phyloP scores from a whole-genome alignment of 257 asterid genomes.

The Mentha longifolia region DNA sequence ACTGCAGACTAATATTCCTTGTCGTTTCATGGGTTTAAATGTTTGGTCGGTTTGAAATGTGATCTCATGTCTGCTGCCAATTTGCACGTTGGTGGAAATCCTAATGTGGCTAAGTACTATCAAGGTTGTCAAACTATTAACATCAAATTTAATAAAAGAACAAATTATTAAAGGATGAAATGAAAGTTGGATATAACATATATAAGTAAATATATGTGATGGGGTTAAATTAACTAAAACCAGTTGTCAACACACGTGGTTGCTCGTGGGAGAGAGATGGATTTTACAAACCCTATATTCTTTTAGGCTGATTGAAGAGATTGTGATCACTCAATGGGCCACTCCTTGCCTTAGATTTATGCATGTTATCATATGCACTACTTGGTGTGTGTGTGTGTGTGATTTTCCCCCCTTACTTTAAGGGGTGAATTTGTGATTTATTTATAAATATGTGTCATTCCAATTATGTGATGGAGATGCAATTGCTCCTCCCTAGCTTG shows the following conservation, averaged over 20 bases:
- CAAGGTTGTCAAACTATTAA: not conserved
- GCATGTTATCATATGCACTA: constrained; percentile 51
- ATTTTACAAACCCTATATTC: not conserved
- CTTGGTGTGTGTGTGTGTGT: constrained; percentile 23
- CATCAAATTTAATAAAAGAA: not conserved
- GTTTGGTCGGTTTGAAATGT: constrained; percentile 42
- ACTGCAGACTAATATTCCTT: constrained; percentile 23
- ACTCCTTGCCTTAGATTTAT: constrained; percentile 32
- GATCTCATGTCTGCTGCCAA: constrained; percentile 32
- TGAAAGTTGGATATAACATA: not conserved
- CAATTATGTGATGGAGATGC: constrained; percentile 32
- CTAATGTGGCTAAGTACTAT: constrained; percentile 21
- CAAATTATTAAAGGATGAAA: not conserved
- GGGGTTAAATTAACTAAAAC: constrained; percentile 22
- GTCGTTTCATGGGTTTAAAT: constrained; percentile 25
- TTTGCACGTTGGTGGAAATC: constrained; percentile 37
- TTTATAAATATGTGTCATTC: not conserved
- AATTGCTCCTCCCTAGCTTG: not conserved
- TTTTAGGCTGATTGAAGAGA: constrained; percentile 18
- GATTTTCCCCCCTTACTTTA: constrained; percentile 9
- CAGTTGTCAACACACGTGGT: constrained; percentile 48
- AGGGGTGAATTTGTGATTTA: constrained; percentile 32
- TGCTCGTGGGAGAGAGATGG: constrained; percentile 37
- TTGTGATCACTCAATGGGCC: constrained; percentile 37
- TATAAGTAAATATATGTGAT: not conserved